phyloP scores from a whole-genome alignment of 495 filamentous ascomycete species.

The Penicillium diatomitis region DNA sequence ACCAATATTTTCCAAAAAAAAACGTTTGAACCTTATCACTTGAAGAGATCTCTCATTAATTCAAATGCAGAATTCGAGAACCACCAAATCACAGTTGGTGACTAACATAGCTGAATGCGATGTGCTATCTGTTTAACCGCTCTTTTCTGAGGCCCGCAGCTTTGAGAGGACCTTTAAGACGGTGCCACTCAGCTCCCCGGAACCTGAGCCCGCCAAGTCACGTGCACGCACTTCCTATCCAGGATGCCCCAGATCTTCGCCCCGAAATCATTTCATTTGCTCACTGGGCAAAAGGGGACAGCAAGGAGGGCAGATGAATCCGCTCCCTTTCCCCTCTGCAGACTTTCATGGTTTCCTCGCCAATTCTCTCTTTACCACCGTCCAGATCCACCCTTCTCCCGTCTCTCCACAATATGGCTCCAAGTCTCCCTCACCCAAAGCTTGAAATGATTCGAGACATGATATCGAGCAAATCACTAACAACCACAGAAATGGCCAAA shows the following conservation, averaged over 20 bases:
- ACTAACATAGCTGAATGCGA: background rate
- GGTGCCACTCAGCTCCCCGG: background rate
- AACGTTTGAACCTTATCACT: background rate
- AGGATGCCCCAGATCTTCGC: slow-evolving; percentile 4
- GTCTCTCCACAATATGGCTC: background rate
- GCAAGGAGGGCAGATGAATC: background rate
- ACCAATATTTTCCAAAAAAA: background rate
- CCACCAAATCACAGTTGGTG: background rate
- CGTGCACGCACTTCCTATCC: slow-evolving; percentile 4
- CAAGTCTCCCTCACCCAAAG: background rate
- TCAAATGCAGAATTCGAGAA: background rate
- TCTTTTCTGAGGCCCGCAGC: background rate
- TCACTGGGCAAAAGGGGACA: slow-evolving; percentile 1
- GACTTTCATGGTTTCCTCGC: too few relatives aligned
- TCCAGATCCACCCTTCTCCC: background rate
- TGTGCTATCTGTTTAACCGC: background rate
- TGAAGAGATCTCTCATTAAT: background rate
- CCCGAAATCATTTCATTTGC: slow-evolving; percentile 3
- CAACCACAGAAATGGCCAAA: too few relatives aligned
- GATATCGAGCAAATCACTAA: too few relatives aligned
- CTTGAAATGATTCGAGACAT: too few relatives aligned
- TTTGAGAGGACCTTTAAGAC: background rate
- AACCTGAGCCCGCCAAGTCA: slow-evolving; percentile 1
- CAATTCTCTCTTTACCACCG: too few relatives aligned
- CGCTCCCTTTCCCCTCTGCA: background rate